Base-by-base conservation (phyloP, 2,329 filamentous ascomycete genomes). In the Leptographium radiaticola region DNA sequence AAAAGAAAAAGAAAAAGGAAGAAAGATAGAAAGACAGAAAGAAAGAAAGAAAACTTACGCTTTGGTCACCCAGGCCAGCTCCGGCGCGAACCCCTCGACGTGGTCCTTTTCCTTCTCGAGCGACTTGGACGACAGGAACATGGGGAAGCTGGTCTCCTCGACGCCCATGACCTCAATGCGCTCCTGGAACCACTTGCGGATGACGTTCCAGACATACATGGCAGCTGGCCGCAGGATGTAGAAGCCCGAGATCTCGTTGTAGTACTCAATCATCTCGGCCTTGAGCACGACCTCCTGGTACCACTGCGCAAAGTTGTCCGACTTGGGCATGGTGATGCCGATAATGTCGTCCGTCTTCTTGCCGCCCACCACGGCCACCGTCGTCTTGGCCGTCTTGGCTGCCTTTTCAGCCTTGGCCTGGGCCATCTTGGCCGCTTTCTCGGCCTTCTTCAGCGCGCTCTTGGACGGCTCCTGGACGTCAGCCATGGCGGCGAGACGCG, bases 211-310 rank as follows among this genome's bases (percentile, higher is more conserved):
- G 62, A 84, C 78, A 67, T 81, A 76, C 59, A 84, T 84, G 59
- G 79, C 73, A 38, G 77, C 69, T 10, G 59, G 52, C 58, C 88
- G 90, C 68, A 95, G 79, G 67, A 97, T 93, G 70, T 95, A 97
- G 74, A 94, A 96, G 49, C 90, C 88, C n/a, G 90, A 88, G 58
- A 97, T 91, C 72, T 95, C 87, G 65, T 70, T 61, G 67, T 96
- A 97, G 79, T 96, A 98, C 65, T 95, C 90, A 63, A 97, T 84
- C 86, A 98, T 87, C 68, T 96, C 89, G 62, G 89, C 88, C 79
- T 98, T 98, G 65, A 90, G 83, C 55, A 98, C 86, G 57, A 97
- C 87, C 72, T 98, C 91, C 72, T 95, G 89, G 71, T 98, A 98
- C 93, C 93, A 98, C 70, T 84, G 83, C 51, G 88, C 78, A 67